phyloP scores from a whole-genome alignment of 768 basidiomycete genomes.

The Arthromyces matolae region DNA sequence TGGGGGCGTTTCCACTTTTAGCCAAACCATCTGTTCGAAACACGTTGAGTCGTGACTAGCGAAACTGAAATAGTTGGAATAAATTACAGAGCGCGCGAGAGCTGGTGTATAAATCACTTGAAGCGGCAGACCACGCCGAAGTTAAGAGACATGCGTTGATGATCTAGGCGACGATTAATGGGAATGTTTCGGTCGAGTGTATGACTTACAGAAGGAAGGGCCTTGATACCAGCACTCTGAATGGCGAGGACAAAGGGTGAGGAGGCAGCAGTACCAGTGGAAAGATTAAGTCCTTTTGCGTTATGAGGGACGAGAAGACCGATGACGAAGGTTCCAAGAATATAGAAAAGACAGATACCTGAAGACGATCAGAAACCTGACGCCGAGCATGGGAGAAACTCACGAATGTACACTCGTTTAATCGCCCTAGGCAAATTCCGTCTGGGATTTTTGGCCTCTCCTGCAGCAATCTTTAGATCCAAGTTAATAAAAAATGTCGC shows the following conservation, averaged over 20 bases:
- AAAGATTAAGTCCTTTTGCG: constrained; percentile 49
- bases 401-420: constrained; percentile 67
- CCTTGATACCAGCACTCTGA: constrained; percentile 78
- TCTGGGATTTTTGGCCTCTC: constrained; percentile 88
- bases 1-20: constrained; percentile 75
- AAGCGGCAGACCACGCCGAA: constrained; percentile 91
- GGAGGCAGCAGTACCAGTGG: constrained; percentile 58
- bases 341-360: constrained; percentile 82
- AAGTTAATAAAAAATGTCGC: constrained; percentile 11
- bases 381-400: no score
- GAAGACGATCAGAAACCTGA: no score
- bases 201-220: constrained; percentile 65
- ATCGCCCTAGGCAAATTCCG: constrained; percentile 62
- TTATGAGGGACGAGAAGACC: constrained; percentile 80
- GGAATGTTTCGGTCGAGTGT: neutral
- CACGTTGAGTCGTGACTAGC: no score
- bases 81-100: constrained; percentile 82
- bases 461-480: constrained; percentile 68
- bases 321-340: constrained; percentile 67
- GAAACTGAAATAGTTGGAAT: no score
- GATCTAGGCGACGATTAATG: constrained; percentile 36
- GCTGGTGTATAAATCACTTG: constrained; percentile 85
- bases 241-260: constrained; percentile 95
- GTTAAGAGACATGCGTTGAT: constrained; percentile 83
- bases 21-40: constrained; percentile 77